Percentiles rank a stretch among this genome's conserved stretches.
Evolutionary conservation across 1,284 basidiomycete genomes (phyloP).

Genomic region (Schizophyllum amplum): DNA sequence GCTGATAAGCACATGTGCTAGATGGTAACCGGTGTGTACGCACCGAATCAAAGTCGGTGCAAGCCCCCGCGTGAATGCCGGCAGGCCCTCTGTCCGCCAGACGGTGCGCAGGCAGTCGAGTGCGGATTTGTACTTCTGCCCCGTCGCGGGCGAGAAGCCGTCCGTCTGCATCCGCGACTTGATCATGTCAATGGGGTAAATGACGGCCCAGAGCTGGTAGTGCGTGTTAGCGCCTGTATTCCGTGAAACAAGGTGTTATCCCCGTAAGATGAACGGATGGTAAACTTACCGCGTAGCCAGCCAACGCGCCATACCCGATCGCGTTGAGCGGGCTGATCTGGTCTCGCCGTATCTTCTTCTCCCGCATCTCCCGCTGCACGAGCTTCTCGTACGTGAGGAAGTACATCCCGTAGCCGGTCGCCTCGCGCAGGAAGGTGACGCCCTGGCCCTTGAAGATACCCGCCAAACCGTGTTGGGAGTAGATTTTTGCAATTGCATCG

Average conservation of each 20-base stretch:
- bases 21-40: constrained; percentile 19
- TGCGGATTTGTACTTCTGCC: constrained; percentile 76
- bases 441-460: constrained; percentile 91
- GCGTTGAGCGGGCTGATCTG: constrained; percentile 73
- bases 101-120: constrained; percentile 79
- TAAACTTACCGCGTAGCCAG: constrained; percentile 70
- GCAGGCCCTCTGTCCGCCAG: constrained; percentile 73
- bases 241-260: constrained; percentile 1
- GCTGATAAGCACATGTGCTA: constrained; percentile 14
- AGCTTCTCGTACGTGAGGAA: constrained; percentile 93
- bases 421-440: constrained; percentile 86
- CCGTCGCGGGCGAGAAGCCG: constrained; percentile 64
- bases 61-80: constrained; percentile 86
- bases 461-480: constrained; percentile 61
- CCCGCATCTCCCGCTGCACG: constrained; percentile 76
- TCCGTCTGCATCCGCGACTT: constrained; percentile 96
- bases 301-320: constrained; percentile 79
- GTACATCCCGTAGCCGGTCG: constrained; percentile 80
- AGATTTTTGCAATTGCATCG: constrained; percentile 82
- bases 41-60: constrained; percentile 87
- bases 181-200: constrained; percentile 92
- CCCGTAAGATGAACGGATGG: constrained; percentile 2
- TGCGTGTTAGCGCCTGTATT: constrained; percentile 1
- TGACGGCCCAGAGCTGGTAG: constrained; percentile 69
- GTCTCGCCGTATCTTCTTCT: constrained; percentile 61